These are phyloP conservation scores for Backusella mclennaniae DNA, from an alignment of 192 early-diverging fungal genomes.

Conservation along the genomic window DNA sequence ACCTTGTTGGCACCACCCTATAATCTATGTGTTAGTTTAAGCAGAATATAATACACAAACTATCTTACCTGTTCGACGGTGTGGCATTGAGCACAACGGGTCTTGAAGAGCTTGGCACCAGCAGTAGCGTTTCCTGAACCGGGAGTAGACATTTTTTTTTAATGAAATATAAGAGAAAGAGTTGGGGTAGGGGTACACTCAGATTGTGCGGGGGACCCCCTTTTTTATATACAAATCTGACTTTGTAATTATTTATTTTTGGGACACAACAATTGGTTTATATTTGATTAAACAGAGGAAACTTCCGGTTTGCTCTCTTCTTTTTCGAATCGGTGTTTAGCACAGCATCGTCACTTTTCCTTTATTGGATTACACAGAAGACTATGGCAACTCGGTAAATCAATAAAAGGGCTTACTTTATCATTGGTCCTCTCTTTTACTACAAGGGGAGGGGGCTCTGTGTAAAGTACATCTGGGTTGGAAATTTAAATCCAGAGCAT, in stretches of 20 bases:
- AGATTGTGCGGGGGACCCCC: neutral
- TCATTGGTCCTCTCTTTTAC: neutral
- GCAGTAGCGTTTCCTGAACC: slow-evolving; percentile 34
- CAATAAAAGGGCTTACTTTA: neutral
- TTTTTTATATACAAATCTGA: neutral
- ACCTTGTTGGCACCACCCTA: slow-evolving; percentile 88
- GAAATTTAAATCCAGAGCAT: neutral
- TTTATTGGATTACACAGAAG: neutral
- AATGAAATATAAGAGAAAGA: slow-evolving; percentile 4
- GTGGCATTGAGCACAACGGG: slow-evolving; percentile 98
- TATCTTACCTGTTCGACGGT: slow-evolving; percentile 69
- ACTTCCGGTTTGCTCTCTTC: neutral
- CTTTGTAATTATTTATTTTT: neutral
- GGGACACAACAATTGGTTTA: neutral
- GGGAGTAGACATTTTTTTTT: slow-evolving; percentile 18
- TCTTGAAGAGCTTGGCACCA: slow-evolving; percentile 81
- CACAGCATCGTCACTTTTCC: neutral
- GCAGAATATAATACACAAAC: neutral
- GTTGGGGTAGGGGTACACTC: neutral
- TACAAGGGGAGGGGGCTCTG: too few species aligned
- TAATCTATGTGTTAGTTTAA: neutral
- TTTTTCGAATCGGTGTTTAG: neutral
- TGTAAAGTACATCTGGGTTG: neutral
- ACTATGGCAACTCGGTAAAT: neutral
- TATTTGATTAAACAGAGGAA: neutral